Conservation (phyloP, 345 rosid genomes). For the Turnera subulata region DNA sequence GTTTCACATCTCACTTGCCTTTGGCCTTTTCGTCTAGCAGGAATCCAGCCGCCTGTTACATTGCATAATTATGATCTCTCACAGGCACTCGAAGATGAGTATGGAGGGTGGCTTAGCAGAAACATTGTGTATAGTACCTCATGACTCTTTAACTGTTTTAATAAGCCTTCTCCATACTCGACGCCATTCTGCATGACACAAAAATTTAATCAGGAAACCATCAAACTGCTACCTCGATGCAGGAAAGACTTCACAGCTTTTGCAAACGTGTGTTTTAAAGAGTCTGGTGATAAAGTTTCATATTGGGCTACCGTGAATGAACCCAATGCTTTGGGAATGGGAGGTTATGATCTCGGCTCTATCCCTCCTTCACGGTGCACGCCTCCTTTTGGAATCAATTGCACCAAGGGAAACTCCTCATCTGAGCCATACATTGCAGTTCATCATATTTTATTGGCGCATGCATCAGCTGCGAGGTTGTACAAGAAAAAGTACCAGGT, state of each 20-base stretch:
- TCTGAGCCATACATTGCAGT: slow-evolving; percentile 61
- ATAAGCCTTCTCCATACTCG: too few species aligned
- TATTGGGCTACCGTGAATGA: slow-evolving; percentile 74
- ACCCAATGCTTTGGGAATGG: slow-evolving; percentile 40
- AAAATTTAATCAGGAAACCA: too few species aligned
- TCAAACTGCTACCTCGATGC: slow-evolving; percentile 17
- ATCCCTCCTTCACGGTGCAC: slow-evolving; percentile 45
- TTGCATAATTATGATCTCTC: slow-evolving; percentile 56
- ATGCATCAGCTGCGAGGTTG: slow-evolving; percentile 55
- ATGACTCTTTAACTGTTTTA: not conserved
- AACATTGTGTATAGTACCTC: slow-evolving; percentile 43
- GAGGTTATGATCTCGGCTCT: slow-evolving; percentile 29
- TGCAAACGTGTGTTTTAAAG: slow-evolving; percentile 72
- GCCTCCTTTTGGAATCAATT: slow-evolving; percentile 20
- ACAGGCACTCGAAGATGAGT: slow-evolving; percentile 64
- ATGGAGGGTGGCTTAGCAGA: slow-evolving; percentile 61
- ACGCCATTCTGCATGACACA: too few species aligned
- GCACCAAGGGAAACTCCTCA: slow-evolving; percentile 55
- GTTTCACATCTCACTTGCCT: too few species aligned
- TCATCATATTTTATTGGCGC: slow-evolving; percentile 65
- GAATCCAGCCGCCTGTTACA: slow-evolving; percentile 63
- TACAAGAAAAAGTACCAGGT: slow-evolving; percentile 67
- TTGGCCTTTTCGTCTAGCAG: slow-evolving; percentile 20
- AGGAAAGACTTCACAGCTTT: slow-evolving; percentile 72
- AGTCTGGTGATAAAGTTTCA: slow-evolving; percentile 63